Conservation (phyloP, 2,329 filamentous ascomycete species). For the Xylaria polymorpha region DNA sequence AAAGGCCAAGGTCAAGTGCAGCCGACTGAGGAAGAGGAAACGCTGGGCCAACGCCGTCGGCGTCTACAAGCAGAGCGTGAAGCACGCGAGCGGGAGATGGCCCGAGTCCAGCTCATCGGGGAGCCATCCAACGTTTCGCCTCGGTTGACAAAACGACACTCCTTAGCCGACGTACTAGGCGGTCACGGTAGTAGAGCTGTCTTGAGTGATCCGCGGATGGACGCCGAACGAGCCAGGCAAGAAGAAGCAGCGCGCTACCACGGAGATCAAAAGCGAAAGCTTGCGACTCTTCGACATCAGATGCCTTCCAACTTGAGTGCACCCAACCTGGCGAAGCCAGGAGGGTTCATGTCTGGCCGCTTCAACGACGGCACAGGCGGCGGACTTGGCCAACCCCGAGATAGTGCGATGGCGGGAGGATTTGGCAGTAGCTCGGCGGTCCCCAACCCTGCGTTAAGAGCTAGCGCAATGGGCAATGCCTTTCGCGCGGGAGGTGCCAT, state of each 20-base stretch:
- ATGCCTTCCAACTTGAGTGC: slow-evolving; percentile 59
- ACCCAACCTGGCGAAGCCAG: slow-evolving; percentile 51
- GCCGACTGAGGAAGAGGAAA: slow-evolving; percentile 73
- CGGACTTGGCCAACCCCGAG: slow-evolving; percentile 44
- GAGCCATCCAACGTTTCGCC: slow-evolving; percentile 52
- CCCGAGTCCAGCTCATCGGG: slow-evolving; percentile 47
- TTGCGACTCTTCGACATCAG: slow-evolving; percentile 61
- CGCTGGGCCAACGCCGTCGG: slow-evolving; percentile 79
- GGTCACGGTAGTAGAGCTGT: slow-evolving; percentile 53
- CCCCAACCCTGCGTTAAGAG: slow-evolving; percentile 36
- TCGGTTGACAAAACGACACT: slow-evolving; percentile 58
- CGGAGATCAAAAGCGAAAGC: slow-evolving; percentile 59
- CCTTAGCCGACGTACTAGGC: slow-evolving; percentile 68
- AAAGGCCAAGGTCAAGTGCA: slow-evolving; percentile 49
- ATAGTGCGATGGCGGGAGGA: slow-evolving; percentile 41
- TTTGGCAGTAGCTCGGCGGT: slow-evolving; percentile 29
- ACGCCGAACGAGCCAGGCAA: slow-evolving; percentile 56
- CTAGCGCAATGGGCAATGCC: slow-evolving; percentile 42
- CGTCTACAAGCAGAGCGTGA: slow-evolving; percentile 77
- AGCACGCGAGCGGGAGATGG: slow-evolving; percentile 69
- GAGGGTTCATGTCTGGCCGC: slow-evolving; percentile 63
- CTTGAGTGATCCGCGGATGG: slow-evolving; percentile 56
- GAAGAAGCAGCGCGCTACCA: slow-evolving; percentile 56
- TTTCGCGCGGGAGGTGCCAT: slow-evolving; percentile 41
- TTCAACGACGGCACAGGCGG: slow-evolving; percentile 67